Conservation (phyloP, 1,284 basidiomycete genomes). For the Schizopora paradoxa region DNA sequence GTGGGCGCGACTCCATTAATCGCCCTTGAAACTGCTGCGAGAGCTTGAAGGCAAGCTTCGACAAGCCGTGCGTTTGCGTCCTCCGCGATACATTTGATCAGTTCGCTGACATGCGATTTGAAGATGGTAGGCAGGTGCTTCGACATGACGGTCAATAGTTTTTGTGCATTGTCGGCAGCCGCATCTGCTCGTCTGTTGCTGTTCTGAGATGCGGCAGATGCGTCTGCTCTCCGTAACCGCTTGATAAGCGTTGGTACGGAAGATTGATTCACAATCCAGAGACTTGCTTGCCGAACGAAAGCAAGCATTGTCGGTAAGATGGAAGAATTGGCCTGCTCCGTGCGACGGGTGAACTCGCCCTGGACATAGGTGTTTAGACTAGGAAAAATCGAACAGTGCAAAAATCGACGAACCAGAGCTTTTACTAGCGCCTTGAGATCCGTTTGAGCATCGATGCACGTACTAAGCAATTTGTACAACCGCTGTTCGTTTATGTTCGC, state of each 20-base stretch:
- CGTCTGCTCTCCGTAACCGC: conserved; percentile 49
- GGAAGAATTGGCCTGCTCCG: conserved; percentile 64
- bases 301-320: conserved; percentile 65
- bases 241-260: conserved; percentile 77
- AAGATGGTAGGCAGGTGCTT: conserved; percentile 76
- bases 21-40: conserved; percentile 60
- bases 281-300: conserved; percentile 69
- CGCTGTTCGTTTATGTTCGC: conserved; percentile 84
- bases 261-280: conserved; percentile 79
- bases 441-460: conserved; percentile 76
- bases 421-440: conserved; percentile 82
- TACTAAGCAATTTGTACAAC: conserved; percentile 80
- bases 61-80: conserved; percentile 54
- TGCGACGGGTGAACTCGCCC: conserved; percentile 72
- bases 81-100: conserved; percentile 67
- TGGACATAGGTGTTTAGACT: conserved; percentile 26
- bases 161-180: conserved; percentile 42
- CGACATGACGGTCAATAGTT: conserved; percentile 58
- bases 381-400: background rate
- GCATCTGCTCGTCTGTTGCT: too few relatives aligned
- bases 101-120: conserved; percentile 68
- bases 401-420: conserved; percentile 48
- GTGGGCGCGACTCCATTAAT: conserved; percentile 51
- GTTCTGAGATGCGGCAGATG: conserved; percentile 31
- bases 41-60: conserved; percentile 69